Conservation (phyloP, 2,329 filamentous ascomycete genomes). For the Phaeoacremonium minimum region DNA sequence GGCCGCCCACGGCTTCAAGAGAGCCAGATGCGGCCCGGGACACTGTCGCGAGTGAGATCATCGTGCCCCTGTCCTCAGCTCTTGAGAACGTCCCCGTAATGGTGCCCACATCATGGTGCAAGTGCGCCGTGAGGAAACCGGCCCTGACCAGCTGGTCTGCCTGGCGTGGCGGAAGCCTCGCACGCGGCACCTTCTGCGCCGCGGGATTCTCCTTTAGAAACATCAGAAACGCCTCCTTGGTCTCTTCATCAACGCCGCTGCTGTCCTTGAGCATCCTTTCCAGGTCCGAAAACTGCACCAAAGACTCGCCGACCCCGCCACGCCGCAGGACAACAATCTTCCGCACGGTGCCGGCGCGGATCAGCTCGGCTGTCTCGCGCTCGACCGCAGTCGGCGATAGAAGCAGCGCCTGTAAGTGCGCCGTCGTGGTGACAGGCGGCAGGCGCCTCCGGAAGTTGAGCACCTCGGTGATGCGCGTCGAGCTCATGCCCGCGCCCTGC, state of each 20-base stretch:
- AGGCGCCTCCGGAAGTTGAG: constrained; percentile 55
- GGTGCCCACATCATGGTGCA: constrained; percentile 24
- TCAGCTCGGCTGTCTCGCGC: constrained; percentile 60
- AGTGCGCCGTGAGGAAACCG: constrained; percentile 60
- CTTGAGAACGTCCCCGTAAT: constrained; percentile 34
- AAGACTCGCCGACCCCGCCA: constrained; percentile 57
- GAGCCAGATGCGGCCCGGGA: constrained; percentile 65
- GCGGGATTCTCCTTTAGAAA: constrained; percentile 49
- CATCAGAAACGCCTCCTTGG: constrained; percentile 45
- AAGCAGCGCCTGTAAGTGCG: constrained; percentile 63
- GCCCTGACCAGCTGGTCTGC: constrained; percentile 56
- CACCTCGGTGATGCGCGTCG: constrained; percentile 57
- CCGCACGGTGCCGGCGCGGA: constrained; percentile 51
- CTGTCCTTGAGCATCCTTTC: constrained; percentile 38
- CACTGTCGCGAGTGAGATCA: constrained; percentile 58
- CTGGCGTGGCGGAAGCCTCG: constrained; percentile 36
- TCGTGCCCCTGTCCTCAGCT: constrained; percentile 49
- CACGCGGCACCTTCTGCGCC: constrained; percentile 22
- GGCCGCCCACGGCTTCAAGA: constrained; percentile 63
- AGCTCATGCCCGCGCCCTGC: constrained; percentile 55
- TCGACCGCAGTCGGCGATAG: constrained; percentile 60
- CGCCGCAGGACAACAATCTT: constrained; percentile 60
- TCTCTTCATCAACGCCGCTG: constrained; percentile 28
- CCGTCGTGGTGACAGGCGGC: constrained; percentile 61
- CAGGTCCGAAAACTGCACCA: constrained; percentile 56